Evolutionary conservation across 306 rosid genomes (phyloP), one percentile per base, ranked within the genome.

Genomic region (Fragaria ananassa): DNA sequence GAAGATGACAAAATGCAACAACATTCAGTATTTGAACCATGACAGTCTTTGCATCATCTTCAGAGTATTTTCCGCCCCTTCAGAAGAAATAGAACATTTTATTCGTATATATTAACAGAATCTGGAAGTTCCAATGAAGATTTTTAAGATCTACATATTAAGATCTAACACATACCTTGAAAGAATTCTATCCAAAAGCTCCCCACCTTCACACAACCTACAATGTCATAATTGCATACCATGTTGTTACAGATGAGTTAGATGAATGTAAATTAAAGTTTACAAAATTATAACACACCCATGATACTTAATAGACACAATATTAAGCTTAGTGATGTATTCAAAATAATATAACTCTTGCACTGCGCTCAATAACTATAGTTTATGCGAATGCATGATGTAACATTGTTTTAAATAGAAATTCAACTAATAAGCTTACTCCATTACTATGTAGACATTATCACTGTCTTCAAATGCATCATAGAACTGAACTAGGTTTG

Each of bases 131-230:
- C 66, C 35, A 35, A 47, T 47, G 15, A 70, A 71, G 19, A 65
- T 10, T 46, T 42, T 61, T 17, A 49, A n/a, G 4, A 45, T 46
- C 23, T 49, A 70, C 42, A 80, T 29, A 47, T 42, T 35, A 15
- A 64, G 49, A 73, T 44, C 68, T 51, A 37, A 77, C 42, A 67
- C 78, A 85, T 80, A 96, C 99, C 98, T 96, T 83, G 99, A 85
- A 77, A 96, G 91, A 78, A 96, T 96, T 86, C 92, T 88, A 84
- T 96, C 99, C 74, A 96, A 88, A 79, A 96, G 99, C 81, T 96
- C 99, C 47, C 99, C 99, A 61, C 99, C 99, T 87, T 96, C 99
- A 81, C 99, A 96, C 77, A 96, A 89, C 91, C 99, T 96, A 93
- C 77, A 87, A 88, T n/a, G 47, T 73, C 46, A 68, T 58, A 80